Percentiles rank a stretch among this genome's conserved stretches.
phyloP scores from a whole-genome alignment of 78 protist genomes.

The Pirum gemmata region DNA sequence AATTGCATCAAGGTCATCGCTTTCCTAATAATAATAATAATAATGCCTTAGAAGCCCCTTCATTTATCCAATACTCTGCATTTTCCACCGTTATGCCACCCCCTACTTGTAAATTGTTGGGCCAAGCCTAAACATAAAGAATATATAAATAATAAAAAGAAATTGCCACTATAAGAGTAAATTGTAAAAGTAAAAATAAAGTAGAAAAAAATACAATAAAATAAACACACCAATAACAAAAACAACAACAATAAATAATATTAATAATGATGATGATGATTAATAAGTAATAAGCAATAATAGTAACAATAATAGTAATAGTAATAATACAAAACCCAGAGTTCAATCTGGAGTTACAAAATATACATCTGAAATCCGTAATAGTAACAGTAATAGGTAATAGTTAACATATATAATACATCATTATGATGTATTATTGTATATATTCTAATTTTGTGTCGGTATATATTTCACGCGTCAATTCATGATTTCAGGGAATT shows the following conservation, averaged over 20 bases:
- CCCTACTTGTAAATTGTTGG: constrained; percentile 53
- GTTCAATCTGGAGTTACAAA: no score
- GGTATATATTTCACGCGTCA: no score
- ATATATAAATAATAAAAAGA: neutral
- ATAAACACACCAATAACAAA: constrained; percentile 1
- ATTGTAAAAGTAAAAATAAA: neutral
- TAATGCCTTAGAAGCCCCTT: constrained; percentile 45
- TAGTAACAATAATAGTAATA: neutral
- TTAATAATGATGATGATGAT: neutral
- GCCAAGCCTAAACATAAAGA: constrained; percentile 38
- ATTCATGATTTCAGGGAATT: no score
- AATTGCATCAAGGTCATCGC: neutral
- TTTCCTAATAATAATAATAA: neutral
- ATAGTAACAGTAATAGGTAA: no score
- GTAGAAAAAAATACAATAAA: constrained; percentile 1
- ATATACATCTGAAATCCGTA: no score
- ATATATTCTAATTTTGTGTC: no score
- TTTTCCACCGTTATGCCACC: constrained; percentile 50
- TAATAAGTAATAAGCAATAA: neutral
- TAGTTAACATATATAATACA: no score
- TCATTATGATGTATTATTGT: no score
- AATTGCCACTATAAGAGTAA: neutral
- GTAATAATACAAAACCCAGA: no score
- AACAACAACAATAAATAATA: neutral
- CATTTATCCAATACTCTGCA: constrained; percentile 43